A percentile compares a stretch with the other conserved stretches of the same genome.
Conservation (phyloP, 2,329 filamentous ascomycete species). For the Scytalidium lignicola region DNA sequence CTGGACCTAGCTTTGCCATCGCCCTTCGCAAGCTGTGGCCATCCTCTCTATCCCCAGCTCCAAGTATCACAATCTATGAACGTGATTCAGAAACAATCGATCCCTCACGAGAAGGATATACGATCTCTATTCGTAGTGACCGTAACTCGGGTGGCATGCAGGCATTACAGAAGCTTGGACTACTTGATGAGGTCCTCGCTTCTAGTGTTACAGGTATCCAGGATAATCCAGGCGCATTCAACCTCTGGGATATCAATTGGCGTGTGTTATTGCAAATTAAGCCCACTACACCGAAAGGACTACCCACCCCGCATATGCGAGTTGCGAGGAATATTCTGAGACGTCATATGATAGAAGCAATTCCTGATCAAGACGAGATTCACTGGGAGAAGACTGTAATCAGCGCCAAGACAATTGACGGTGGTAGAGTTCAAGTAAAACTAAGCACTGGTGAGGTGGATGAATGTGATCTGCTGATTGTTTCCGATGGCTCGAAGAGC, state of each 20-base stretch:
- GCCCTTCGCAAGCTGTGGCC: constrained; percentile 35
- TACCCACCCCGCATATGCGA: constrained; percentile 33
- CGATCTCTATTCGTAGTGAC: constrained; percentile 34
- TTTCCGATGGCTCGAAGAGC: constrained; percentile 40
- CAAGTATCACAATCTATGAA: constrained; percentile 36
- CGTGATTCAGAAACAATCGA: constrained; percentile 31
- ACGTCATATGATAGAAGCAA: constrained; percentile 27
- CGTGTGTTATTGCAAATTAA: constrained; percentile 27
- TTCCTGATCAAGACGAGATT: constrained; percentile 4
- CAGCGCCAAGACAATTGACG: constrained; percentile 10
- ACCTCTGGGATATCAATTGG: constrained; percentile 36
- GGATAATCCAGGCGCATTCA: constrained; percentile 30
- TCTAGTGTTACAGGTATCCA: constrained; percentile 26
- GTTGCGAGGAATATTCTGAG: constrained; percentile 33
- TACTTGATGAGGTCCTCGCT: constrained; percentile 30
- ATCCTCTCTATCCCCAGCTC: constrained; percentile 24
- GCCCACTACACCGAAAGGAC: constrained; percentile 20
- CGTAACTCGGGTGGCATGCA: constrained; percentile 31
- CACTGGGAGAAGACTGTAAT: constrained; percentile 6
- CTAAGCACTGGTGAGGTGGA: constrained; percentile 19
- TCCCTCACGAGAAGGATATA: constrained; percentile 32
- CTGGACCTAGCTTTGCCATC: constrained; percentile 37
- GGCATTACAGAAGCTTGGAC: constrained; percentile 33
- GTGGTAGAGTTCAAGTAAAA: constrained; percentile 14
- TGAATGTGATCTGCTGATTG: constrained; percentile 39